Base-by-base conservation (phyloP, 805 yeast species). In the Metschnikowia similis region DNA sequence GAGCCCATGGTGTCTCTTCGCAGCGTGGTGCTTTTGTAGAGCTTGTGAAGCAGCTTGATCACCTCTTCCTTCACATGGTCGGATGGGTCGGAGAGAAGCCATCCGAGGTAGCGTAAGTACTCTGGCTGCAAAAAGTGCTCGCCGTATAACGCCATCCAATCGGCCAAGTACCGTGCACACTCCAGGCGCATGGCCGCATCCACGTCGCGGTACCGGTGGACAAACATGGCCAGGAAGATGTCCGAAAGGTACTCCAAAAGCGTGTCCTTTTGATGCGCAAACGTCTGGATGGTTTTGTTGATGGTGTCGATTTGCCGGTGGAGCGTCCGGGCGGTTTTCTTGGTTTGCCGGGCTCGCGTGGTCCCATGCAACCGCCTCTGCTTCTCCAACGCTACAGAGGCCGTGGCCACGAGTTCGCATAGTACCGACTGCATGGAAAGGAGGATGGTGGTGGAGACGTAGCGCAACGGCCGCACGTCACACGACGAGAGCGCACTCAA, bases 151-250 rank as follows among this genome's bases (percentile, higher is more conserved):
- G 77, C 74, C 68, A 88, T 86, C 88, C 96, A 87, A 14, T 66
- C 70, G n/a, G 89, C 82, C 45, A 90, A 69, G 34, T 77, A 74
- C 8, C 64, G 58, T 57, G 88, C 71, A 48, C 96, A 85, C 50
- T 85, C 89, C 30, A 78, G 76, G 57, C 97, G 76, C 34, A 91
- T 86, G 6, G 65, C 63, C 6, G 84, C 80, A 60, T 89, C 96
- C 11, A 84, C 75, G 64, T 91, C 97, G 55, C 90, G 82, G 63
- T 87, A 87, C 56, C 97, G 72, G 60, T 85, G 88, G 9, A 82
- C 79, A 62, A 89, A 87, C 8, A 85, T 78, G 1, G 85, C 74
- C 55, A 80, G 82, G 31, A 83, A 77, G 8, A 87, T 76, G 54
- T 89, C 95, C 49, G 76, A 80, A 36, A 87, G 73, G 48, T 80